phyloP scores from a whole-genome alignment of 23 red algal genomes.

The Gracilaria domingensis region DNA sequence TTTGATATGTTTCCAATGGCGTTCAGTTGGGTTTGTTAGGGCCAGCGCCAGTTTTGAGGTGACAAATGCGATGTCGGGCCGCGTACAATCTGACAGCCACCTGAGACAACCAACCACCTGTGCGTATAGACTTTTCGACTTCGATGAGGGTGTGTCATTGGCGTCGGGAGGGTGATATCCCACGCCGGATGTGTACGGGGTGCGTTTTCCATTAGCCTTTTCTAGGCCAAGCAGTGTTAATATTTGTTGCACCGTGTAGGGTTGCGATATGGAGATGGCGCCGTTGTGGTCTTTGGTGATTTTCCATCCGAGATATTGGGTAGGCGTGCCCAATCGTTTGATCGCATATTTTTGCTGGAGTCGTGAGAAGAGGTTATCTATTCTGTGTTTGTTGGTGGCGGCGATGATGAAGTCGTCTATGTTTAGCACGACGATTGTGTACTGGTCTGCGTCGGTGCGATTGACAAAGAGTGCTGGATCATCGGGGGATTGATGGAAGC shows the following conservation, averaged over 20 bases:
- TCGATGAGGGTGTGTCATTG: too few species aligned
- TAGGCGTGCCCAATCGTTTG: neutral
- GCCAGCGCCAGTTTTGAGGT: too few species aligned
- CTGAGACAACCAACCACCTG: too few species aligned
- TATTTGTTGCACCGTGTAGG: neutral
- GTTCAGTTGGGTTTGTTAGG: too few species aligned
- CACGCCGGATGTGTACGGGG: too few species aligned
- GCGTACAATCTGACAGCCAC: too few species aligned
- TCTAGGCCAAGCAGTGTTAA: too few species aligned
- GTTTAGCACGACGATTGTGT: neutral
- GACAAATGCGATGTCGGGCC: too few species aligned
- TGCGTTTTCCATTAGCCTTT: too few species aligned
- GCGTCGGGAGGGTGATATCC: too few species aligned
- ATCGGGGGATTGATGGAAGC: neutral
- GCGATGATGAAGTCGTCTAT: neutral
- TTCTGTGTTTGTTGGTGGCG: neutral
- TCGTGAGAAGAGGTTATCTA: neutral
- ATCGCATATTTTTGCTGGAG: neutral
- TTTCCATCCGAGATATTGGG: slow-evolving; percentile 11
- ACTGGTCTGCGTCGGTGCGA: neutral
- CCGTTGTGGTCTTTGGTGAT: neutral
- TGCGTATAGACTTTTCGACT: too few species aligned
- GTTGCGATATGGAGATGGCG: neutral
- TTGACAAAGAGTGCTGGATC: slow-evolving; percentile 6
- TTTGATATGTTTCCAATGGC: too few species aligned